Base-by-base conservation (phyloP, 306 rosid genomes). In the Sechiopsis laciniata region DNA sequence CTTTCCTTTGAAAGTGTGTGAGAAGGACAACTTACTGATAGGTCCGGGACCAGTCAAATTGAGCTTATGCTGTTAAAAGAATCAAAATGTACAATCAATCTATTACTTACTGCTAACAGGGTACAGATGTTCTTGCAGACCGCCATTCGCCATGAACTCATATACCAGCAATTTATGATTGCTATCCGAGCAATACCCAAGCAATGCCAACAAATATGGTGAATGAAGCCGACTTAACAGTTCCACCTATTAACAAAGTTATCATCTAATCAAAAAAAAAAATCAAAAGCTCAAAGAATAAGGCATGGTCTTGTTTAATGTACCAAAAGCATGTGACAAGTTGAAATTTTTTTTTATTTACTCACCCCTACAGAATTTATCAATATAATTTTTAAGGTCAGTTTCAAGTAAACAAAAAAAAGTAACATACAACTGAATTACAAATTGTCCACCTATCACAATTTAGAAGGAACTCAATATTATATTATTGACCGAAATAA, bases 71-170 rank as follows among this genome's bases (percentile, higher is more conserved):
- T 40, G 46, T 40, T 40, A 40, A 40, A 32, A 22, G 73, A 13
- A 48, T 14, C 19, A 68, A 21, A 45, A 21, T 2, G 40, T 42
- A 71, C 35, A 63, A 81, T 29, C 50, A 13, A 48, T 37, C 60
- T 24, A 40, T 32, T 68, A 82, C 88, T 84, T 82, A 87, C 97
- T 85, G 80, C 79, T 83, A 73, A 78, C 75, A 76, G 97, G 95
- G 84, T 90, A 89, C 76, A 94, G 80, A 90, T 90, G 97, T 78
- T 89, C 98, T 77, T 94, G 96, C 78, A 94, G 81, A 71, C 96
- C 96, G 72, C 97, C 97, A 75, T 90, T 85, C 20, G 84, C 85
- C 97, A 94, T 89, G 82, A 90, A 94, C 76, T 94, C 98, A 21
- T 90, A 94, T 67, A 94, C 98, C 77, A 94, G 81, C 72, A 94